phyloP scores from a whole-genome alignment of 805 yeast genomes.

The Pichia scutulata region DNA sequence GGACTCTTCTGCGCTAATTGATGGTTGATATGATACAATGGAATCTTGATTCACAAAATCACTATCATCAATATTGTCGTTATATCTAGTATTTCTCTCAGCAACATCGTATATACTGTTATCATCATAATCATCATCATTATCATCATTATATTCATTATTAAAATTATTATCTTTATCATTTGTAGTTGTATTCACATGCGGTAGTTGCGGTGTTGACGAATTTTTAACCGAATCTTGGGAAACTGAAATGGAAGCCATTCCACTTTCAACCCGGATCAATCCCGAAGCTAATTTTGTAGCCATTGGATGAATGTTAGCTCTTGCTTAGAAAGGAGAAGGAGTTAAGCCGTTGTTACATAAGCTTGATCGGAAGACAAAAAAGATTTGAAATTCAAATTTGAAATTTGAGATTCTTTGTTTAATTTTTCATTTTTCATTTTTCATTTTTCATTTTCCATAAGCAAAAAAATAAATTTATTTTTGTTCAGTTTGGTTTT shows the following conservation, averaged over 20 bases:
- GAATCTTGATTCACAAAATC: neutral
- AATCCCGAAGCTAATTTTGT: neutral
- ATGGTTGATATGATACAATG: neutral
- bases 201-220: neutral
- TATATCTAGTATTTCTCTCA: too few relatives aligned
- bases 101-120: too few relatives aligned
- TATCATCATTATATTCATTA: neutral
- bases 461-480: neutral
- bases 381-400: too few relatives aligned
- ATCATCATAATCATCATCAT: conserved; percentile 1
- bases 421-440: neutral
- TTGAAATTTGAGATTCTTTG: neutral
- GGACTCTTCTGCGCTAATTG: neutral
- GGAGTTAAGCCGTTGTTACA: neutral
- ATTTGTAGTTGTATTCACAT: neutral
- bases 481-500: too few relatives aligned
- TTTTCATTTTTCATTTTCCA: neutral
- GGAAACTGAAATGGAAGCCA: neutral
- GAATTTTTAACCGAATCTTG: neutral
- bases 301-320: neutral
- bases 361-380: neutral
- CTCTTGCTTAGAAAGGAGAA: neutral
- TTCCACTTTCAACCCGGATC: neutral
- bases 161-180: neutral
- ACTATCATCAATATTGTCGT: conserved; percentile 2